phyloP scores from a whole-genome alignment of 225 moss, liverwort and hornwort species.

The Asterella californica region DNA sequence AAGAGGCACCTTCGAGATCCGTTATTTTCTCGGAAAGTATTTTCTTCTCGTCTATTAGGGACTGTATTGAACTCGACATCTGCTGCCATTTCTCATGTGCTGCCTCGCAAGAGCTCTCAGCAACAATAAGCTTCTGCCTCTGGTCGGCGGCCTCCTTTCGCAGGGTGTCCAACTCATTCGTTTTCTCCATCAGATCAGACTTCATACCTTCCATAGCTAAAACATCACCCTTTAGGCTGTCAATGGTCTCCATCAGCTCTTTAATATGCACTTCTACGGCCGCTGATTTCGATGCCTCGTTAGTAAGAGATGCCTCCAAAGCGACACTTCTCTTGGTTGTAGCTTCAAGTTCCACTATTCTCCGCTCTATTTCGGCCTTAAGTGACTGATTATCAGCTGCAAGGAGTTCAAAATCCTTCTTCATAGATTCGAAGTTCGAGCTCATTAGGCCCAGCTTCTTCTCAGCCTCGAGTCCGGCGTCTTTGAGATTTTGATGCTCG shows the following conservation, averaged over 20 bases:
- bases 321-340: conserved; percentile 15
- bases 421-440: conserved; percentile 15
- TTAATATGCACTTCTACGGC: conserved; percentile 24
- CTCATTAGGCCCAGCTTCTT: conserved; percentile 13
- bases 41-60: conserved; percentile 27
- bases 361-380: conserved; percentile 26
- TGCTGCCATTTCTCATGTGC: conserved; percentile 22
- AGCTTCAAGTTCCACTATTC: conserved; percentile 26
- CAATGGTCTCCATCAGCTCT: conserved; percentile 28
- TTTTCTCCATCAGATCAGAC: conserved; percentile 26
- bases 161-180: conserved; percentile 28
- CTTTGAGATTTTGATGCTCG: conserved; percentile 24
- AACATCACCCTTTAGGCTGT: conserved; percentile 18
- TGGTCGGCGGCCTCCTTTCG: conserved; percentile 23
- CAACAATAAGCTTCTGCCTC: conserved; percentile 18
- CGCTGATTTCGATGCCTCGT: conserved; percentile 21
- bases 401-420: conserved; percentile 25
- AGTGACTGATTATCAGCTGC: conserved; percentile 13
- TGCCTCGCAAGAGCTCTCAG: conserved; percentile 19
- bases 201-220: conserved; percentile 27
- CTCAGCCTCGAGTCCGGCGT: conserved; percentile 11
- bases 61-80: conserved; percentile 14
- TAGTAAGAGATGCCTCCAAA: conserved; percentile 25
- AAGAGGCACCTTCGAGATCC: conserved; percentile 34
- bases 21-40: conserved; percentile 23